Evolutionary conservation across 75 land plant species (phyloP).

Genomic region (Selaginella moellendorffii): DNA sequence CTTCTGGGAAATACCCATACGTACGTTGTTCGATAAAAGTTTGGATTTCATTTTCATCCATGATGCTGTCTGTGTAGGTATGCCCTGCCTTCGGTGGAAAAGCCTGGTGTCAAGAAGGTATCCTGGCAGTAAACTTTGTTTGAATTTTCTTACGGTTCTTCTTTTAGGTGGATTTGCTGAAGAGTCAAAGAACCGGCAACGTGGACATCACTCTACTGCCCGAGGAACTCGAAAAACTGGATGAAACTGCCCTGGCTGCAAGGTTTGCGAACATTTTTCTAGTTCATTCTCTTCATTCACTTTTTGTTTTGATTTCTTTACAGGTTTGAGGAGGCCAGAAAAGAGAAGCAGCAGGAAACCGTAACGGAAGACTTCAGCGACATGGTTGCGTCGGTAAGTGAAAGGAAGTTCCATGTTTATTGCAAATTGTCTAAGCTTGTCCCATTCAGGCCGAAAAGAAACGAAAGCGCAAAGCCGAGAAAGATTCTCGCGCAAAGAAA

Average conservation of each 20-base stretch:
- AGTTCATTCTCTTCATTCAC: too few relatives aligned
- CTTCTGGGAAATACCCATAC: conserved; percentile 84
- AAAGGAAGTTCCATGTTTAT: too few relatives aligned
- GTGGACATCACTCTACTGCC: conserved; percentile 92
- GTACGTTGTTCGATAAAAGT: too few relatives aligned
- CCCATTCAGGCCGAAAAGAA: conserved; percentile 64
- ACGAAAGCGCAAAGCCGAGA: conserved; percentile 85
- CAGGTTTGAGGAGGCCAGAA: conserved; percentile 96
- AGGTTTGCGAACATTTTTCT: too few relatives aligned
- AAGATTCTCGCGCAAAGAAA: conserved; percentile 72
- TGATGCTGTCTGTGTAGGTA: too few relatives aligned
- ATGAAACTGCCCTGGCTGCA: conserved; percentile 70
- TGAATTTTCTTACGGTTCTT: background rate
- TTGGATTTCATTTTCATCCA: too few relatives aligned
- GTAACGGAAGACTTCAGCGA: conserved; percentile 97
- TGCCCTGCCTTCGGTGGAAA: conserved; percentile 12
- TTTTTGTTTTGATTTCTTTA: conserved; percentile 5
- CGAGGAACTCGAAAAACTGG: conserved; percentile 80
- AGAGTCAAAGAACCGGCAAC: conserved; percentile 81
- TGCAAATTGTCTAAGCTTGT: too few relatives aligned
- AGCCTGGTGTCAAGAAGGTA: conserved; percentile 13
- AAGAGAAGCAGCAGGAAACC: conserved; percentile 66
- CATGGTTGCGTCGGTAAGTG: conserved; percentile 99
- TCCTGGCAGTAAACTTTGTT: background rate
- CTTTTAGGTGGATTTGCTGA: conserved; percentile 72